A percentile compares a stretch with the other conserved stretches of the same genome.
phyloP scores from a whole-genome alignment of 805 yeast species.

The Wickerhamiella occidentalis region DNA sequence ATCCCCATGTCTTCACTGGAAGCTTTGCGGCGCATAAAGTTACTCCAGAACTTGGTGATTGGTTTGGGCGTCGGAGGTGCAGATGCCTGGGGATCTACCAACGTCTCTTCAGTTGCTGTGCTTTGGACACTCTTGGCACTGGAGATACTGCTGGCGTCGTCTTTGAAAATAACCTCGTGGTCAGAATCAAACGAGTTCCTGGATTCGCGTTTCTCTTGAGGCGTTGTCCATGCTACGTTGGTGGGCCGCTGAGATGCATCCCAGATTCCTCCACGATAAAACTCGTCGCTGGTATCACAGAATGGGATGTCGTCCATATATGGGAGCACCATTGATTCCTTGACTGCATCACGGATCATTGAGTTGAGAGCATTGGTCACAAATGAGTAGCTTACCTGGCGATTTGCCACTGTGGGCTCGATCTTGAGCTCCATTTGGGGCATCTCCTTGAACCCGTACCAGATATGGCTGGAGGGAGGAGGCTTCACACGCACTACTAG shows the following conservation, averaged over 20 bases:
- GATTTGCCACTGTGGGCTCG: conserved; percentile 84
- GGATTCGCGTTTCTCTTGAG: background rate
- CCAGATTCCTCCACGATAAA: conserved; percentile 93
- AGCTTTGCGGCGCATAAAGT: conserved; percentile 3
- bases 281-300: conserved; percentile 49
- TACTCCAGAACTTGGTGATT: conserved; percentile 4
- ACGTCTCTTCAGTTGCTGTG: background rate
- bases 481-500: conserved; percentile 60
- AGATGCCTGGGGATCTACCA: background rate
- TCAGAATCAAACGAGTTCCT: background rate
- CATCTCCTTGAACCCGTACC: conserved; percentile 78
- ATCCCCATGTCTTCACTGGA: background rate
- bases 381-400: conserved; percentile 64
- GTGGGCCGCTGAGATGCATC: conserved; percentile 29
- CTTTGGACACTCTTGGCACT: background rate
- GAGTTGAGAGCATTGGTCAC: conserved; percentile 71
- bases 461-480: conserved; percentile 79
- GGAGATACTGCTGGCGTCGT: conserved; percentile 1
- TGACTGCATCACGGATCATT: conserved; percentile 64
- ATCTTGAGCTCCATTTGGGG: conserved; percentile 65
- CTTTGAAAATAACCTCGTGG: conserved; percentile 1
- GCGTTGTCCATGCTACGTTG: background rate
- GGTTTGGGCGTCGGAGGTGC: background rate
- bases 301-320: conserved; percentile 79
- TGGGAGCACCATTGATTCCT: conserved; percentile 72